Evolutionary conservation across 2,329 filamentous ascomycete genomes (phyloP), one percentile per base, ranked within the genome.

Genomic region (Rhexocercosporidium sp.): DNA sequence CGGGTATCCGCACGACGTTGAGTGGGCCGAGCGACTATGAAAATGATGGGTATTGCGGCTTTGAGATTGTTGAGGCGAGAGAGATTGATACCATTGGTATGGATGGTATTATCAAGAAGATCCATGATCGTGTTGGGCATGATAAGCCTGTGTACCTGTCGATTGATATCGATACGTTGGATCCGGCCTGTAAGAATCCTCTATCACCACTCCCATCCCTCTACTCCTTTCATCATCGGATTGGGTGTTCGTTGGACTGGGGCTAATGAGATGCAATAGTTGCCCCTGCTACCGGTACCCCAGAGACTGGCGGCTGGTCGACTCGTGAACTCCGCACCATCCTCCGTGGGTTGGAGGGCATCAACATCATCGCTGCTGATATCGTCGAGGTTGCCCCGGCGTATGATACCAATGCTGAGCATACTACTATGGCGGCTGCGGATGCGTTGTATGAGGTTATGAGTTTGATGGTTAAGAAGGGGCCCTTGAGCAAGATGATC

Each of bases 141-240:
- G 84, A 85, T 63, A 89, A 88, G 68, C 92, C 92, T 0, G 91
- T 96, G 0, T 96, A 96, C 76, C 80, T 96, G 37, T 92, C 88
- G 7, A 90, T 96, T 56, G 94, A 97, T 76, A 97, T 97, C 73
- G 93, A 97, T 76, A 94, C 92, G 0, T 83, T 97, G 3, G 93
- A 97, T 77, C 93, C 94, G 8, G 92, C 92, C 5, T 95, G 86
- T 88, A 78, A 78, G 85, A 59, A 60, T 53, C 20, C 41, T n/a
- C n/a, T n/a, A n/a, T n/a, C 20, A 39, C 16, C n/a, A 20, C 56
- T 51, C 53, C 18, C 4, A 18, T 46, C 25, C 25, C 46, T 27
- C 18, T 44, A 59, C 18, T 27, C 47, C 39, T 41, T 12, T 54
- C 2, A 8, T 22, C 53, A 37, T 39, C 31, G 1, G 29, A 9